A percentile compares a stretch with the other conserved stretches of the same genome.
These are phyloP conservation scores for Candida sanyiensis DNA, from an alignment of 805 yeast species.

Conservation along the genomic window DNA sequence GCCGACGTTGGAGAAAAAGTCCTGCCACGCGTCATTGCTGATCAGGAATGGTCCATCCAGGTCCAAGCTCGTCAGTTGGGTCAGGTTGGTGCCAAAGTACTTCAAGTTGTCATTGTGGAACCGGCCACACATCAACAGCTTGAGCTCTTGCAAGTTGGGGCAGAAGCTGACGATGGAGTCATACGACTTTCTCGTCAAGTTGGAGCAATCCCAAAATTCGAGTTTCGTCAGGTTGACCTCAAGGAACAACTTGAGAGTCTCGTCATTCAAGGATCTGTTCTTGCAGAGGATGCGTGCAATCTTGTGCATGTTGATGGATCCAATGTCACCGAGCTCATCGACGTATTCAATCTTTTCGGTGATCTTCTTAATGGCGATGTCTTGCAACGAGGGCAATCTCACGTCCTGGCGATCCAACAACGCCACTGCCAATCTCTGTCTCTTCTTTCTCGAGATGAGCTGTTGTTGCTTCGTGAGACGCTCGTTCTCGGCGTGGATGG, in stretches of 20 bases:
- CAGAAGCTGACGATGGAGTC: conserved; percentile 71
- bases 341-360: conserved; percentile 65
- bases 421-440: conserved; percentile 80
- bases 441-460: conserved; percentile 59
- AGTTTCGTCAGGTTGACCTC: conserved; percentile 50
- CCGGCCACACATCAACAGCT: conserved; percentile 89
- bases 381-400: conserved; percentile 69
- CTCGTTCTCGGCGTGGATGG: conserved; percentile 36
- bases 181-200: conserved; percentile 57
- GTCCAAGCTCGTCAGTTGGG: conserved; percentile 46
- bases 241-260: conserved; percentile 69
- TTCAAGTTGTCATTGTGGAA: conserved; percentile 69
- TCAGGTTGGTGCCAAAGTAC: conserved; percentile 56
- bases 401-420: conserved; percentile 66
- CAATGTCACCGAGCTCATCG: conserved; percentile 84
- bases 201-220: conserved; percentile 92
- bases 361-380: conserved; percentile 65
- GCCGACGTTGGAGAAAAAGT: conserved; percentile 58
- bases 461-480: conserved; percentile 44
- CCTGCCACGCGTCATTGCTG: conserved; percentile 70
- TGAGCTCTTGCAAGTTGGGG: conserved; percentile 61
- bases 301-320: conserved; percentile 61
- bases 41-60: conserved; percentile 90
- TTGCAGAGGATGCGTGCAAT: conserved; percentile 73
- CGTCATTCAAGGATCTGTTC: conserved; percentile 71